Evolutionary conservation across 2,329 filamentous ascomycete species (phyloP), one percentile per base, ranked within the genome.

Genomic region (Botrytis galanthina): DNA sequence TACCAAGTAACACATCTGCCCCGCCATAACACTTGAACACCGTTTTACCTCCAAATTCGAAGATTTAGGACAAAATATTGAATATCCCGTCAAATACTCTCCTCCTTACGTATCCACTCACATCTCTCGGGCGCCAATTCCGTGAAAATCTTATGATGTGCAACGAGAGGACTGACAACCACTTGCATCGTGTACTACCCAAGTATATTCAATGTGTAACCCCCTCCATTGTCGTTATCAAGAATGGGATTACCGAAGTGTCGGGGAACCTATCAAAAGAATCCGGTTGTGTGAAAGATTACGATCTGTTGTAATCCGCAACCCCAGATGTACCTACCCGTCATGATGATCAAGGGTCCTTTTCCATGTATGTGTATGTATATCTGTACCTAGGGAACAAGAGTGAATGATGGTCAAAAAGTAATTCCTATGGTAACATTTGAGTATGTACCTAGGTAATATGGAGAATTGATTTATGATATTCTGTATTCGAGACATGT

Each of bases 251-350:
- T 62, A 68, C 35, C 46, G 35, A 68, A 68, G 46, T 26, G 14
- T 54, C 64, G 64, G 64, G 64, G 64, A 54, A 39, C 64, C 46
- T 22, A 68, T 68, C 64, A 67, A 67, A 51, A 67, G 44, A 29
- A 51, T 35, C 32, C 63, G 44, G 46, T 39, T 51, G 20, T 37
- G 63, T 51, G 37, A 39, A 46, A 68, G 64, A 68, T 68, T 54
- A 68, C 14, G 35, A 68, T 68, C 51, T 68, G 64, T 68, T 68
- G 46, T 42, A 20, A 63, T 29, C 42, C 57, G 68, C 48, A 48
- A 61, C 68, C 68, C 37, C 57, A 60, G 42, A 71, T 71, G 68
- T 62, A 63, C n/a, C 54, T 62, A 62, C 35, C 68, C 68, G 68
- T 48, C 68, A 62, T 39, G 54, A 68, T 54, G 32, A 71, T 63